These are phyloP conservation scores for Leccinum sublutescens DNA, from an alignment of 768 basidiomycete genomes.

Conservation along the genomic window DNA sequence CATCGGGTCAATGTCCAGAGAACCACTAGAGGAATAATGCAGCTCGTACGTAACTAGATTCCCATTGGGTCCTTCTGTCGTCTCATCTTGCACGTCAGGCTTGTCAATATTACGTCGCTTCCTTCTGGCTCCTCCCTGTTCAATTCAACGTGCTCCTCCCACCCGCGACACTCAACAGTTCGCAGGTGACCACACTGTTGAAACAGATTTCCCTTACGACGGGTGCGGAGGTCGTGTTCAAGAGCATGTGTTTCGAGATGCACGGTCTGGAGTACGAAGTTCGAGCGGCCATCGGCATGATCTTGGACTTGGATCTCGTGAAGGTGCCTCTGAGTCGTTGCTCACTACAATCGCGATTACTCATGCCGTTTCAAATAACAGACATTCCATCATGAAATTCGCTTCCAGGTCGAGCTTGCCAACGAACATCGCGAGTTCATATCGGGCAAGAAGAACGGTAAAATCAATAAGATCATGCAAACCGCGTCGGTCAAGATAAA, in stretches of 20 bases:
- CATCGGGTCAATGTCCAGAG: conserved; percentile 91
- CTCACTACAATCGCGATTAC: not conserved
- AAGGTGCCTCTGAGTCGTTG: conserved; percentile 52
- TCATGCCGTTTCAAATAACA: conserved; percentile 28
- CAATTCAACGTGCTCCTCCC: conserved; percentile 92
- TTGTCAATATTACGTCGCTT: conserved; percentile 94
- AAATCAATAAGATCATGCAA: conserved; percentile 99
- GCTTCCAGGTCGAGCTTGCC: conserved; percentile 96
- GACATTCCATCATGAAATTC: conserved; percentile 96
- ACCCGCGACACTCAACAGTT: conserved; percentile 73
- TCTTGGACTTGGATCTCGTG: conserved; percentile 88
- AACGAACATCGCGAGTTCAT: conserved; percentile 99
- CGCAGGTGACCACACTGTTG: conserved; percentile 80
- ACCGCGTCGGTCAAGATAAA: conserved; percentile 97
- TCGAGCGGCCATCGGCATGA: conserved; percentile 76
- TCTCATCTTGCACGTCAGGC: conserved; percentile 49
- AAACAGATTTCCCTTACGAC: conserved; percentile 85
- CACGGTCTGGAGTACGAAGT: conserved; percentile 94
- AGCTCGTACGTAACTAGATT: conserved; percentile 62
- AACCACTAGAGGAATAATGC: conserved; percentile 92
- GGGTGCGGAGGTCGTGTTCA: conserved; percentile 94
- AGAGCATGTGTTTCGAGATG: conserved; percentile 96
- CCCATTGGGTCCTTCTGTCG: conserved; percentile 19
- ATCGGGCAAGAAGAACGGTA: conserved; percentile 98
- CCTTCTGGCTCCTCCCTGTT: conserved; percentile 92